These are phyloP conservation scores for Ascocoryne sarcoides DNA, from an alignment of 2,329 filamentous ascomycete genomes.

Conservation along the genomic window DNA sequence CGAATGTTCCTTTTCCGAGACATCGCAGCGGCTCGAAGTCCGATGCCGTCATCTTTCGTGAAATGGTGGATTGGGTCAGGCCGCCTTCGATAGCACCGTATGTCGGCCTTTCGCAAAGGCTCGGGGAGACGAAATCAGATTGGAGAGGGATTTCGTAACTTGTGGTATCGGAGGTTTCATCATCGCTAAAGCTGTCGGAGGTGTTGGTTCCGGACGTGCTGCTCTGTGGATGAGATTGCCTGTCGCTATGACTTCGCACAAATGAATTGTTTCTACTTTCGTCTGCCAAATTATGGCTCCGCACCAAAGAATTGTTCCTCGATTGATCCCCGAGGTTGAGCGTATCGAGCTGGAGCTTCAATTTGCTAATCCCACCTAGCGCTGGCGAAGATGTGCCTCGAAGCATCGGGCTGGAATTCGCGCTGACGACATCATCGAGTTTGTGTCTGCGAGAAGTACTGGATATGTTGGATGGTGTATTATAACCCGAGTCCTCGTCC, in stretches of 20 bases:
- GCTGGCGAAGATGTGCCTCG: slow-evolving; percentile 38
- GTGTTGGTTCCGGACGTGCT: slow-evolving; percentile 22
- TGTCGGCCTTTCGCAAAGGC: slow-evolving; percentile 32
- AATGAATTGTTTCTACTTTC: background rate
- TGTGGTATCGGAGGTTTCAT: slow-evolving; percentile 59
- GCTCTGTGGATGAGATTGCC: slow-evolving; percentile 43
- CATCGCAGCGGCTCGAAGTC: slow-evolving; percentile 90
- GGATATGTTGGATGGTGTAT: slow-evolving; percentile 26
- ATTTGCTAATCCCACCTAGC: slow-evolving; percentile 67
- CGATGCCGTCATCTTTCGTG: slow-evolving; percentile 78
- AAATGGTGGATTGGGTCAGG: slow-evolving; percentile 23
- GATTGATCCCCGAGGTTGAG: slow-evolving; percentile 54
- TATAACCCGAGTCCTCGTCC: slow-evolving; percentile 40
- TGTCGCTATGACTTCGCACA: background rate
- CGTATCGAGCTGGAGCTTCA: slow-evolving; percentile 74
- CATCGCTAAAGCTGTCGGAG: slow-evolving; percentile 41
- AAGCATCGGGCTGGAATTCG: slow-evolving; percentile 53
- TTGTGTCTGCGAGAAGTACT: slow-evolving; percentile 17
- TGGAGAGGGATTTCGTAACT: slow-evolving; percentile 82
- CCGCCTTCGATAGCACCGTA: background rate
- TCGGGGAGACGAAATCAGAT: slow-evolving; percentile 73
- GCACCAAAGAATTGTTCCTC: slow-evolving; percentile 47
- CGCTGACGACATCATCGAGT: slow-evolving; percentile 37
- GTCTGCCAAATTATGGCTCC: slow-evolving; percentile 25
- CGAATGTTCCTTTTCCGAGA: slow-evolving; percentile 92